A percentile compares a stretch with the other conserved stretches of the same genome.
Evolutionary conservation across 345 rosid genomes (phyloP).

Genomic region (Anastatica hierochuntica): DNA sequence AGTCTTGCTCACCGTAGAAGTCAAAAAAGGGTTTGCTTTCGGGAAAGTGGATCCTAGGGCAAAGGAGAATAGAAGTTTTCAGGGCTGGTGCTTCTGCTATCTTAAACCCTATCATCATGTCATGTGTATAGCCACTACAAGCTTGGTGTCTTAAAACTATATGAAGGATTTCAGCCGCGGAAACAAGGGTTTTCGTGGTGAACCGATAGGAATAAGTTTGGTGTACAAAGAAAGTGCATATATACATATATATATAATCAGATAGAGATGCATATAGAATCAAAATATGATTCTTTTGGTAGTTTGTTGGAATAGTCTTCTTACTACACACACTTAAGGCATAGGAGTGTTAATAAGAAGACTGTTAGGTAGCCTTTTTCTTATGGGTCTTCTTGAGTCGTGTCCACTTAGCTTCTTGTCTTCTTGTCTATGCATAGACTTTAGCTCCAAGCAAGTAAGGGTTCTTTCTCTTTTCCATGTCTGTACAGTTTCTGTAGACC

Average conservation of each 20-base stretch:
- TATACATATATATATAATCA: not conserved
- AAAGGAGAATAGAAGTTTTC: slow-evolving; percentile 38
- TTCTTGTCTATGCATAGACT: slow-evolving; percentile 15
- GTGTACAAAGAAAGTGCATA: slow-evolving; percentile 27
- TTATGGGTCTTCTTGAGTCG: not conserved
- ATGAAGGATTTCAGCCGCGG: slow-evolving; percentile 29
- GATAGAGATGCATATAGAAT: slow-evolving; percentile 35
- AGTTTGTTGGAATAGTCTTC: slow-evolving; percentile 9
- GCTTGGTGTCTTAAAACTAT: slow-evolving; percentile 22
- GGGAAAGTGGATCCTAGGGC: slow-evolving; percentile 19
- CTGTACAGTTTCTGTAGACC: slow-evolving; percentile 18
- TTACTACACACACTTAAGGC: slow-evolving; percentile 12
- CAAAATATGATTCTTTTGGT: slow-evolving; percentile 77
- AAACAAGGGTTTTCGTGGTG: slow-evolving; percentile 41
- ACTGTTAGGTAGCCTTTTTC: slow-evolving; percentile 8
- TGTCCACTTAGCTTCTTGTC: slow-evolving; percentile 4
- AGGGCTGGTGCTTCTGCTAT: slow-evolving; percentile 35
- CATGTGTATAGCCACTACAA: slow-evolving; percentile 20
- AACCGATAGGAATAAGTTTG: slow-evolving; percentile 31
- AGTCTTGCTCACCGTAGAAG: slow-evolving; percentile 40
- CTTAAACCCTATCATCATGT: slow-evolving; percentile 16
- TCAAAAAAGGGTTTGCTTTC: slow-evolving; percentile 37
- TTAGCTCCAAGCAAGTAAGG: slow-evolving; percentile 6
- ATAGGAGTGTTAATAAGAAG: slow-evolving; percentile 14
- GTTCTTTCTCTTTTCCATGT: not conserved